phyloP scores from a whole-genome alignment of 495 filamentous ascomycete species.

The Penicillium crystallinum region DNA sequence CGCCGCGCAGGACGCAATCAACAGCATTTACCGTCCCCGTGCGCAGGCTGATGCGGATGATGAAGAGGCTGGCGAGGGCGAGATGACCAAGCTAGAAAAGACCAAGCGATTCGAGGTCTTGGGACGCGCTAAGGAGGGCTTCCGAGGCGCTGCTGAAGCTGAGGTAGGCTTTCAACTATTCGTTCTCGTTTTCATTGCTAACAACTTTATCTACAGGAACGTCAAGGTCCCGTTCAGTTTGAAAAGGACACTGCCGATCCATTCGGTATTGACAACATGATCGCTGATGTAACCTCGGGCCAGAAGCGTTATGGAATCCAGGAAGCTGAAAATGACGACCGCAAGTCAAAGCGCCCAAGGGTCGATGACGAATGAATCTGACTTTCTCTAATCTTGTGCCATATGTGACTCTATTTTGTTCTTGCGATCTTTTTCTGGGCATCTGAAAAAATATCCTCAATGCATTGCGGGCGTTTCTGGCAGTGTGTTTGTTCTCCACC shows the following conservation, averaged over 20 bases:
- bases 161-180: constrained; percentile 55
- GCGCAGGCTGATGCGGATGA: constrained; percentile 64
- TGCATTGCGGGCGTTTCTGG: constrained; percentile 30
- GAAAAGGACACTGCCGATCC: constrained; percentile 87
- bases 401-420: constrained; percentile 2
- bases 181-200: constrained; percentile 13
- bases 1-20: constrained; percentile 92
- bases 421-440: not conserved
- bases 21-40: constrained; percentile 84
- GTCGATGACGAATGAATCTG: constrained; percentile 63
- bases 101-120: constrained; percentile 78
- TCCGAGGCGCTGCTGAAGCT: constrained; percentile 82
- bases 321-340: constrained; percentile 55
- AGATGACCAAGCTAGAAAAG: constrained; percentile 84
- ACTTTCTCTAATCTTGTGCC: constrained; percentile 3
- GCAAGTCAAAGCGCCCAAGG: constrained; percentile 68
- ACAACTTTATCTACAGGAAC: constrained; percentile 44
- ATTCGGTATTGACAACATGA: constrained; percentile 90
- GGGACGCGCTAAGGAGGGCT: constrained; percentile 78
- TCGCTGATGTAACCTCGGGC: constrained; percentile 66
- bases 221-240: constrained; percentile 94
- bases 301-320: constrained; percentile 84
- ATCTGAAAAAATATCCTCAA: constrained; percentile 8
- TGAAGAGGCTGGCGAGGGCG: constrained; percentile 73
- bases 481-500: constrained; percentile 7